phyloP scores from a whole-genome alignment of 106 monocot genomes.

The Dioscorea dumetorum region DNA sequence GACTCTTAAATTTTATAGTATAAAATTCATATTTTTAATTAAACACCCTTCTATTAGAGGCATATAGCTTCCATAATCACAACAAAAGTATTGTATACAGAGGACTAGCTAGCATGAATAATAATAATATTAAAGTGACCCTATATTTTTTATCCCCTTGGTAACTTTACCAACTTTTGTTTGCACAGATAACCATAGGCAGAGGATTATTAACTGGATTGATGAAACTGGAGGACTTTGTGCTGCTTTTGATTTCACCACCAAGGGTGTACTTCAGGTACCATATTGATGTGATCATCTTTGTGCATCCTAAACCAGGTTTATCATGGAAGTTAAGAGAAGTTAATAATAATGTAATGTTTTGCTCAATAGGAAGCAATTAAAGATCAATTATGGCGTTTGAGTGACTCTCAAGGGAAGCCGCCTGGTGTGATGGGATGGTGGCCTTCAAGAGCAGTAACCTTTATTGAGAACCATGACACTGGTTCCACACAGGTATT shows the following conservation, averaged over 20 bases:
- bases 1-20: too few species aligned
- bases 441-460: slow-evolving; percentile 90
- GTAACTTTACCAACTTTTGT: not conserved
- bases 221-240: slow-evolving; percentile 62
- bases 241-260: slow-evolving; percentile 93
- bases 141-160: too few species aligned
- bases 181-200: slow-evolving; percentile 57
- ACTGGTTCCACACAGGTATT: slow-evolving; percentile 85
- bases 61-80: too few species aligned
- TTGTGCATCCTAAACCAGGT: too few species aligned
- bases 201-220: slow-evolving; percentile 80
- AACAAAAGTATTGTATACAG: too few species aligned
- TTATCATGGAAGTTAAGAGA: too few species aligned
- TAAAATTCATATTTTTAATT: too few species aligned
- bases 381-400: slow-evolving; percentile 73
- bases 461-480: slow-evolving; percentile 90
- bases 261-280: slow-evolving; percentile 94
- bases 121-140: too few species aligned
- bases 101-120: too few species aligned
- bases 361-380: slow-evolving; percentile 57
- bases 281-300: not conserved
- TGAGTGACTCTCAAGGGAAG: slow-evolving; percentile 63
- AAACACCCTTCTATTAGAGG: too few species aligned
- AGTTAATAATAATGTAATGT: too few species aligned
- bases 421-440: slow-evolving; percentile 85